These are phyloP conservation scores for Paecilomyces formosus DNA, from an alignment of 2,329 filamentous ascomycete genomes.

Conservation along the genomic window DNA sequence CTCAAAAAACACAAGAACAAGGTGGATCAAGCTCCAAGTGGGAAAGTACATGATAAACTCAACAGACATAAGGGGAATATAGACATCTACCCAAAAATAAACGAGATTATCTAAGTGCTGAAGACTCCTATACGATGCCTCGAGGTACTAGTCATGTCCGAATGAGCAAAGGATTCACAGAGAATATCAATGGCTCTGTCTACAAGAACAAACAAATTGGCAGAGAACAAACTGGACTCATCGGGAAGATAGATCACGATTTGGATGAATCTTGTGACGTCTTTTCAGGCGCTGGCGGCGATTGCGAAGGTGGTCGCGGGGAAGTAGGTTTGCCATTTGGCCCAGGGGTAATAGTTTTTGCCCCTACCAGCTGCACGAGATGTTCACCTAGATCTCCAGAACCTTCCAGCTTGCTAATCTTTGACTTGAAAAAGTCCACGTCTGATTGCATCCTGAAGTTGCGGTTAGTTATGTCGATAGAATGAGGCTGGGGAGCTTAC, in stretches of 20 bases:
- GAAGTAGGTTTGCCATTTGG: conserved; percentile 2
- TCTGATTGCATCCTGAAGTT: conserved; percentile 65
- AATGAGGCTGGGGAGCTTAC: conserved; percentile 42
- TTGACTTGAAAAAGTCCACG: conserved; percentile 62
- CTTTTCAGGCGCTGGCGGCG: neutral
- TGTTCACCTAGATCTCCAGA: conserved; percentile 66
- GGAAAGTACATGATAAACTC: neutral
- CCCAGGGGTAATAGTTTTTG: conserved; percentile 24
- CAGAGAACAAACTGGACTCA: neutral
- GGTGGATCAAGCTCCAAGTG: neutral
- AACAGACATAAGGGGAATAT: neutral
- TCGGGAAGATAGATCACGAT: neutral
- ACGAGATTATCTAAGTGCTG: neutral
- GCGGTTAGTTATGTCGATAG: conserved; percentile 10
- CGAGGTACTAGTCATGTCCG: neutral
- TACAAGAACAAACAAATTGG: neutral
- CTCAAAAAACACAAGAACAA: neutral
- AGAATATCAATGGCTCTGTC: neutral
- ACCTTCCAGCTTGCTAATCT: conserved; percentile 70
- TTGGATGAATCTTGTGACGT: neutral
- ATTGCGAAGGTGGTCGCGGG: neutral
- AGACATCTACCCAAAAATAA: neutral
- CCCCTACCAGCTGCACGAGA: conserved; percentile 47
- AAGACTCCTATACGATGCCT: neutral
- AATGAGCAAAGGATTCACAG: neutral